Evolutionary conservation across 2,329 filamentous ascomycete species (phyloP), one percentile per base, ranked within the genome.

Genomic region (Kalaharituber pfeilii): DNA sequence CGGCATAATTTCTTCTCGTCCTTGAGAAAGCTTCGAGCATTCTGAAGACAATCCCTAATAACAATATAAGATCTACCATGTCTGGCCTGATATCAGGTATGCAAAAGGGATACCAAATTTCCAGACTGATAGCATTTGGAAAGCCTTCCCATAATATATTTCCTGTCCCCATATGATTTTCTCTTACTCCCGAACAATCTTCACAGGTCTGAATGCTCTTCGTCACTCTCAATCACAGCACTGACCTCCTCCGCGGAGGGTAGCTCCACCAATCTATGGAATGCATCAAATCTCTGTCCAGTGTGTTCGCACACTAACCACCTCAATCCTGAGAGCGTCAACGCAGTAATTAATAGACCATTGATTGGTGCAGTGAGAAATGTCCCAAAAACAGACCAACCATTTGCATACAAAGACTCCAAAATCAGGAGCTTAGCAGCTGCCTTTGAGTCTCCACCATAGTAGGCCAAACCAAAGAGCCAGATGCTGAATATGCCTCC

Each of bases 311-410:
- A 77, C 58, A 70, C 62, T 25, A 73, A 55, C 62, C 72, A 86
- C 61, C 80, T 77, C 51, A 76, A 75, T 0, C 68, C 66, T n/a
- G n/a, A n/a, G 39, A 88, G 66, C 26, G 84, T 75, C 42, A 80
- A 62, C 13, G 63, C 72, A 76, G 81, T 88, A 29, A 88, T 68
- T 18, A 89, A 64, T 22, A 82, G 82, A 1, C 85, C 85, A 1
- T 88, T 69, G 0, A 85, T 85, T 0, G 85, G 84, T 8, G 82
- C 83, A 4, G 89, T 80, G 3, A 89, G 80, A 63, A 89, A 91
- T 3, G 84, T 84, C 29, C 72, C 85, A 67, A 91, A 91, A 1
- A 77, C 82, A 58, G 79, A 82, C 86, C 86, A 91, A 66, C 89
- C 84, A 49, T 80, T 74, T 0, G 73, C 77, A 67, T 88, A 91